Evolutionary conservation across 148 eudicot genomes (phyloP), one percentile per base, ranked within the genome.

Genomic region (Salicornia ramosissima): DNA sequence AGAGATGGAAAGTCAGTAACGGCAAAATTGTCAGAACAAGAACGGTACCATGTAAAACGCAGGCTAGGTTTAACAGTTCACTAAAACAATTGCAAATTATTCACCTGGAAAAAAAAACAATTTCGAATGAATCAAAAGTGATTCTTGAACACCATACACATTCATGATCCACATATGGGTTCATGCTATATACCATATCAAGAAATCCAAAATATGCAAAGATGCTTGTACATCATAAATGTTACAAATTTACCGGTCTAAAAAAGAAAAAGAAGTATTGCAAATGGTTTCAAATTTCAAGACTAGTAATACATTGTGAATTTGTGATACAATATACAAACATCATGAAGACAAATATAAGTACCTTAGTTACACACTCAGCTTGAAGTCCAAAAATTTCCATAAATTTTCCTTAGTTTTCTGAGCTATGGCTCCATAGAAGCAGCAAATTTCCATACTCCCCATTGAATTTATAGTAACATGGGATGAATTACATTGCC

Each of bases 391-490:
- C 65, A 60, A 60, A 60, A 34, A 60, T 15, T n/a, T 57, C 33
- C 64, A n/a, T 60, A n/a, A n/a, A 60, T 31, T 60, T 33, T 34
- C 40, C 5, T 36, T n/a, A n/a, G n/a, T n/a, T n/a, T n/a, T n/a
- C 22, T 6, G 63, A 33, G 64, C 25, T 21, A 63, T 22, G n/a
- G 2, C 46, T 55, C 6, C 33, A 45, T 10, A 16, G 56, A 67
- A 33, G 45, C 29, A 67, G 46, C 59, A 14, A 53, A 33, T 34
- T 67, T 68, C 57, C 31, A 65, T 50, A 65, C 2, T 45, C 55
- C 58, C 21, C 45, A 28, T n/a, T n/a, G 18, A 52, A 68, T 34
- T 10, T 67, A 68, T 19, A 24, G 6, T 34, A 51, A 50, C 70
- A 67, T 24, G 10, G 9, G 19, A 52, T 68, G 26, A 52, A 63